These are phyloP conservation scores for Aspergillus ostianus DNA, from an alignment of 495 filamentous ascomycete genomes.

Conservation along the genomic window DNA sequence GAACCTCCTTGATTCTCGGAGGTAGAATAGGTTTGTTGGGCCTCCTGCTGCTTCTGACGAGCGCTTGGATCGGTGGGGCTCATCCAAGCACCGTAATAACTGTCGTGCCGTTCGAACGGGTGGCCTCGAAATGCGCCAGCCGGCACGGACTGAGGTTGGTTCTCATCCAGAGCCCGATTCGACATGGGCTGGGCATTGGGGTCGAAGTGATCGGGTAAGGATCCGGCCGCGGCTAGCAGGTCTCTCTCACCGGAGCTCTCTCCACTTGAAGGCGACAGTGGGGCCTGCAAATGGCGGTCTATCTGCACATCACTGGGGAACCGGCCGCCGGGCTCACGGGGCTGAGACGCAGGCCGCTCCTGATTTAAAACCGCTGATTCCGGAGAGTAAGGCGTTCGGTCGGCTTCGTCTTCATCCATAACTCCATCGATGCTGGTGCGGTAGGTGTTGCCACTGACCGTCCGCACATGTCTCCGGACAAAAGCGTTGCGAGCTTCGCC, in stretches of 20 bases:
- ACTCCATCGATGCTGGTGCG: slow-evolving; percentile 69
- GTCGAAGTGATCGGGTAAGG: slow-evolving; percentile 43
- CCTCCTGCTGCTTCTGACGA: slow-evolving; percentile 25
- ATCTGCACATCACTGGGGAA: slow-evolving; percentile 87
- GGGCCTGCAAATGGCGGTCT: slow-evolving; percentile 73
- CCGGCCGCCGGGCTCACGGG: slow-evolving; percentile 78
- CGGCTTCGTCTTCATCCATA: slow-evolving; percentile 86
- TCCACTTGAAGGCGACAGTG: slow-evolving; percentile 72
- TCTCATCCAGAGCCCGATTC: slow-evolving; percentile 16
- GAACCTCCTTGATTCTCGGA: slow-evolving; percentile 23
- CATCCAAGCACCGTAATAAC: not conserved
- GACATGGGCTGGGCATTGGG: slow-evolving; percentile 16
- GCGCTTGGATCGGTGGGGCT: slow-evolving; percentile 26
- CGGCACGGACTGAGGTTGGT: slow-evolving; percentile 13
- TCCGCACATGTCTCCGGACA: slow-evolving; percentile 73
- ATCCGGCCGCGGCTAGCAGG: slow-evolving; percentile 55
- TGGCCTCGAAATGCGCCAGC: slow-evolving; percentile 1
- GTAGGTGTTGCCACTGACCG: slow-evolving; percentile 65
- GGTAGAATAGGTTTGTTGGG: slow-evolving; percentile 10
- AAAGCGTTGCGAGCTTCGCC: slow-evolving; percentile 87
- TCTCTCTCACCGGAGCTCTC: slow-evolving; percentile 66
- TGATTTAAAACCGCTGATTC: slow-evolving; percentile 47
- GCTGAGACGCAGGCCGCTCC: slow-evolving; percentile 47
- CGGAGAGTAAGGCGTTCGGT: slow-evolving; percentile 67
- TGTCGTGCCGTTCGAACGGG: slow-evolving; percentile 35